Base-by-base conservation (phyloP, 306 rosid genomes). In the Pterocarpus macrocarpus region DNA sequence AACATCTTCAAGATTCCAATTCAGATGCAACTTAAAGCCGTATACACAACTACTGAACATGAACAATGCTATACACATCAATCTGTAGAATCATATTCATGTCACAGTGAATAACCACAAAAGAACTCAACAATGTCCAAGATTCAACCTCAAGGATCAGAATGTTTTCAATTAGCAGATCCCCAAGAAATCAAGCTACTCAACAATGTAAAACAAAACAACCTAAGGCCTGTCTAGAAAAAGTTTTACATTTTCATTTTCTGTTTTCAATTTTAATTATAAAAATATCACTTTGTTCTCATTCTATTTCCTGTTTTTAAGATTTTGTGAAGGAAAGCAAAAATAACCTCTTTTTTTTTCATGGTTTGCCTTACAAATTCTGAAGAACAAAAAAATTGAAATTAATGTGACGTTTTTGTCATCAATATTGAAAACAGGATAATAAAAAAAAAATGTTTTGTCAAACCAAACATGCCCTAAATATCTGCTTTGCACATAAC, bases 91-190 rank as follows among this genome's bases (percentile, higher is more conserved):
- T 38, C 36, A 57, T 69, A 68, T 59, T 57, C 64, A 61, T 35
- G 17, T 35, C 71, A 33, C 14, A 41, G 14, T 7, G 17, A 66
- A 7, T 38, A 55, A 39, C 53, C 28, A 64, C 14, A 16, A 5
- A 45, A 3, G 43, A 66, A 56, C 80, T 41, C 47, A 2, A 9
- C 3, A 33, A 7, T 28, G 58, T 32, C 36, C 13, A 10, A 8
- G 28, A 71, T 68, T 53, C 69, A 53, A 67, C 11, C 76, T 57
- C 61, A 61, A 49, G 45, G 35, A 39, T 7, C 13, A 73, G 56
- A 15, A 57, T 5, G 3, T 55, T 39, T 11, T 15, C n/a, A 8
- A 22, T 12, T 22, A 36, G 17, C 22, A 49, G 13, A 49, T 55
- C 64, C 10, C 38, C 36, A 33, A 64, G 4, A 64, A 32, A 44